Evolutionary conservation across 805 yeast species (phyloP), one percentile per base, ranked within the genome.

Genomic region (Candida patagonica): DNA sequence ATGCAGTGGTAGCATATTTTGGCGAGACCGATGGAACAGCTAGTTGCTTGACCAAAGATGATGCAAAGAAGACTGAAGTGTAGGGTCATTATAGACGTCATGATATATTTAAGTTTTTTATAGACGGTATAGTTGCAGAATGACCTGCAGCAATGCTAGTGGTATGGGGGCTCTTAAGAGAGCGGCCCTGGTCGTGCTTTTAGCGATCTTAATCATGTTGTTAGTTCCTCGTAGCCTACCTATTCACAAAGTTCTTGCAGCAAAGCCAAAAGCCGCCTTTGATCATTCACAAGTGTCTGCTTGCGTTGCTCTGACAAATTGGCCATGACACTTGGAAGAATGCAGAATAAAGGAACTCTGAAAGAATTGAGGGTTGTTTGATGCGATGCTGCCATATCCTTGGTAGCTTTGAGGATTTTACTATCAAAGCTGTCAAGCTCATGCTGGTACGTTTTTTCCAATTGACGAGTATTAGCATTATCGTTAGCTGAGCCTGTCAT

Each of bases 11-110:
- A 57, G 92, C 89, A 5, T 92, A 88, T 62, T 84, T 92, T 57
- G 98, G 98, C 35, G 86, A 85, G 57, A 69, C 76, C 31, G 76
- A 76, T 55, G 98, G 98, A 6, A 52, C 69, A 37, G 78, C 67
- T 39, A 47, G 48, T 10, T 38, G 43, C 2, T 20, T 46, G 27
- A 40, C 36, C 39, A 17, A 27, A 20, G 32, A 27, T 17, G 25
- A 24, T 10, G 31, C 31, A 4, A 24, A 38, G 37, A 21, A 26
- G 33, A 19, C 39, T 12, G 19, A n/a, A n/a, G n/a, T n/a, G 7
- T 17, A 13, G 16, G 17, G 32, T 29, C 7, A n/a, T n/a, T 8
- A 12, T 15, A n/a, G 37, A 22, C 10, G 19, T 23, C 25, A n/a
- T n/a, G n/a, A n/a, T n/a, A n/a, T n/a, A n/a, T n/a, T n/a, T n/a